A percentile compares a stretch with the other conserved stretches of the same genome.
Conservation (phyloP, 441 rosid genomes). For the Breynia disticha region DNA sequence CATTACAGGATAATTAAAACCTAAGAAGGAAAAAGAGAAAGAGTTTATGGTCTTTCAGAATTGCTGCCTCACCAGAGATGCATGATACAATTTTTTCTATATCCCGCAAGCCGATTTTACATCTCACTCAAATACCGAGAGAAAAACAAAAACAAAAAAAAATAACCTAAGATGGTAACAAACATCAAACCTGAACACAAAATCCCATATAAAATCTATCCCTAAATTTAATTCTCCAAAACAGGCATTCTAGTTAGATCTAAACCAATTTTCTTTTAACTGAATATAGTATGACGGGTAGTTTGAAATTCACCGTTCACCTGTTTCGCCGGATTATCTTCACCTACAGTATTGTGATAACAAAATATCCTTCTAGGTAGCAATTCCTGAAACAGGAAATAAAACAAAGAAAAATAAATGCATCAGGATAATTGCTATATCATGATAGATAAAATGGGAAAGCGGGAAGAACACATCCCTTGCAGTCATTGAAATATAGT, state of each 20-base stretch:
- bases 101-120: slow-evolving; percentile 6
- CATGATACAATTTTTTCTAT: not conserved
- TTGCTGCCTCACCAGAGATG: not conserved
- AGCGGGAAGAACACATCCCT: not conserved
- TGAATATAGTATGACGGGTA: slow-evolving; percentile 32
- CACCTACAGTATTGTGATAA: slow-evolving; percentile 44
- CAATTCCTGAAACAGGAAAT: slow-evolving; percentile 54
- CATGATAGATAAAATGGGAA: too few species aligned
- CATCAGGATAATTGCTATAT: slow-evolving; percentile 2
- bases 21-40: slow-evolving; percentile 18
- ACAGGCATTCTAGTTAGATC: slow-evolving; percentile 57
- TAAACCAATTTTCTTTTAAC: slow-evolving; percentile 43
- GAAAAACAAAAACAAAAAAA: slow-evolving; percentile 5
- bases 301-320: slow-evolving; percentile 42
- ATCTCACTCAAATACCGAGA: slow-evolving; percentile 3
- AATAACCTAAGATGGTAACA: slow-evolving; percentile 15
- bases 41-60: slow-evolving; percentile 7
- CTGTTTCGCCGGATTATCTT: slow-evolving; percentile 41
- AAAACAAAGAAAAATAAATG: not conserved
- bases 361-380: slow-evolving; percentile 63
- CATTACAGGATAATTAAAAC: slow-evolving; percentile 5
- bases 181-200: slow-evolving; percentile 68
- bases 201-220: slow-evolving; percentile 44
- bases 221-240: slow-evolving; percentile 37
- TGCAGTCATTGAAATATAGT: not conserved